Conservation (phyloP, 441 rosid genomes). For the Bocquillonia castaneifolia region DNA sequence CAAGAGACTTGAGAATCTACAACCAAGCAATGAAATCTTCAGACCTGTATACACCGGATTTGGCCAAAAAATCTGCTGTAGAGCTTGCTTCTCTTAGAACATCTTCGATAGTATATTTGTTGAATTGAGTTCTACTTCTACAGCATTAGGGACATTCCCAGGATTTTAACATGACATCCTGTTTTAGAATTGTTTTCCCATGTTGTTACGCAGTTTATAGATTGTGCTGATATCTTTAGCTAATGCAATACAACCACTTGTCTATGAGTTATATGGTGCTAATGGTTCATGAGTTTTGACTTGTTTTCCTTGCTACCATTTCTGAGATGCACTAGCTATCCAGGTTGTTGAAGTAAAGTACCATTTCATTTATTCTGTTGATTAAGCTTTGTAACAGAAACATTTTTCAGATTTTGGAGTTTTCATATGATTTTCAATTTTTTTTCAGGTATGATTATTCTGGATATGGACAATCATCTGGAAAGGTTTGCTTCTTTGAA, state of each 20-base stretch:
- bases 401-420: not conserved
- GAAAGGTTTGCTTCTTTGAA: slow-evolving; percentile 59
- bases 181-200: not conserved
- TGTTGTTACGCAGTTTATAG: not conserved
- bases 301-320: not conserved
- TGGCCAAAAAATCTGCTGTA: too few relatives aligned
- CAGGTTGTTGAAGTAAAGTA: slow-evolving; percentile 8
- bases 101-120: too few relatives aligned
- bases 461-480: slow-evolving; percentile 84
- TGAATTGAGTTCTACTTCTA: not conserved
- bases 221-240: slow-evolving; percentile 5
- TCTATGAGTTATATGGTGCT: not conserved
- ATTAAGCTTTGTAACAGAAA: slow-evolving; percentile 10
- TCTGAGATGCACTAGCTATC: slow-evolving; percentile 1
- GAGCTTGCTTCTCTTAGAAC: too few relatives aligned
- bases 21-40: too few relatives aligned
- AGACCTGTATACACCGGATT: too few relatives aligned
- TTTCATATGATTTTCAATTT: slow-evolving; percentile 13
- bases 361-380: not conserved
- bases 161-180: not conserved
- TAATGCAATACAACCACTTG: not conserved
- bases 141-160: not conserved
- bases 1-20: too few relatives aligned
- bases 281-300: not conserved
- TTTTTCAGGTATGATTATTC: slow-evolving; percentile 77